These are phyloP conservation scores for Arctium lappa DNA, from an alignment of 129 eudicot species.

Conservation along the genomic window DNA sequence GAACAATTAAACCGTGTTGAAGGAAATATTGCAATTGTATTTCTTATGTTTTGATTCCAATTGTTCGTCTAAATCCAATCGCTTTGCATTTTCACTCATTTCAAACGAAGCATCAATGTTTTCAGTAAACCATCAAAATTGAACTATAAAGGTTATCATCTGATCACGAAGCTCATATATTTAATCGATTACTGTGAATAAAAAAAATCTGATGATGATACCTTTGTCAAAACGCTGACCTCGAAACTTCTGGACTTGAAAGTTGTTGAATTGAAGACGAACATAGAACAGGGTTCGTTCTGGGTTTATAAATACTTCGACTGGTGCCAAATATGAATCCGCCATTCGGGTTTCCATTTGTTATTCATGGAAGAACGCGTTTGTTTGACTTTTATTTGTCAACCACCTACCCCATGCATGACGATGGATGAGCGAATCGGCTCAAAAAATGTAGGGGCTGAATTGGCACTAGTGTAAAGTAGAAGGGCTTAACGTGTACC, in stretches of 20 bases:
- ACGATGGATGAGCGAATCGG: background rate
- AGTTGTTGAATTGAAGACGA: slow-evolving; percentile 25
- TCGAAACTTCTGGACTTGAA: slow-evolving; percentile 20
- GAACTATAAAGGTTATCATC: background rate
- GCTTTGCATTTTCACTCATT: background rate
- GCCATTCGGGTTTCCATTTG: background rate
- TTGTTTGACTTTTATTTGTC: slow-evolving; percentile 15
- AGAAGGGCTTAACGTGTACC: background rate
- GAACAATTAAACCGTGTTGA: background rate
- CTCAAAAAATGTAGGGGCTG: background rate
- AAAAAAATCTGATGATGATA: background rate
- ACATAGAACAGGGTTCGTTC: slow-evolving; percentile 17
- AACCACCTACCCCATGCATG: slow-evolving; percentile 25
- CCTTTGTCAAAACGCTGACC: slow-evolving; percentile 26
- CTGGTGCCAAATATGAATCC: background rate
- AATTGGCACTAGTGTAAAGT: slow-evolving; percentile 11
- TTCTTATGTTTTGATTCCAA: background rate
- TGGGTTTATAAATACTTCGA: background rate
- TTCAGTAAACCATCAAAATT: background rate
- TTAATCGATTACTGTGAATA: background rate
- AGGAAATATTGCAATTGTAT: background rate
- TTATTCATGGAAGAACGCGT: slow-evolving; percentile 2
- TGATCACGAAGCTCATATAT: slow-evolving; percentile 8
- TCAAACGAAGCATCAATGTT: background rate
- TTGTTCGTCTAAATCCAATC: no score